Base-by-base conservation (phyloP, 2,329 filamentous ascomycete genomes). In the Penicillium oxalicum region DNA sequence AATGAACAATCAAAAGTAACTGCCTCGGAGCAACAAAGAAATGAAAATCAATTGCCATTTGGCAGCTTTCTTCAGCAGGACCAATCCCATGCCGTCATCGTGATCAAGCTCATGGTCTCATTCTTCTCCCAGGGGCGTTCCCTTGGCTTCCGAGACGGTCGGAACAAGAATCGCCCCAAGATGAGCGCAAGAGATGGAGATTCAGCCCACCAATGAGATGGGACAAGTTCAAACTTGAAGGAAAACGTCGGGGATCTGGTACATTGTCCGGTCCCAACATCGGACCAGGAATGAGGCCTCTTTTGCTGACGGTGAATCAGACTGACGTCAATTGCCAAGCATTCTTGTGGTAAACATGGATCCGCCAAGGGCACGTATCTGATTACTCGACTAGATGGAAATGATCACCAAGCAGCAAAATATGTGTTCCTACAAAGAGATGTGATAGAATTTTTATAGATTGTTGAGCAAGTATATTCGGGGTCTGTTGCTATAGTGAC, bases 61-160 rank as follows among this genome's bases (percentile, higher is more conserved):
- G 25, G 4, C 28, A 12, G 8, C 7, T 32, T 11, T 25, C 32
- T 34, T 33, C 32, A 26, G 9, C 25, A 5, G 29, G 33, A 36
- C 41, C 29, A 24, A n/a, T 6, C 35, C 25, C 5, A 45, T 35
- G 55, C 40, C 47, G 53, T 57, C 51, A 52, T 51, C 12, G 38
- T 51, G 40, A 50, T n/a, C 33, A 44, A 37, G 33, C n/a, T 6
- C 9, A 18, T 4, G 11, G 2, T 13, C 18, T 25, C 18, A 27
- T 29, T n/a, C 24, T 44, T 18, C 32, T 1, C 5, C 2, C 33
- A 9, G 29, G 29, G 18, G 18, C 18, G 3, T 32, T 32, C 29
- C 29, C 29, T 32, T 11, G 29, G 29, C 29, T 32, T 32, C 3
- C 33, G 24, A 35, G 32, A 9, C 12, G 33, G 42, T 28, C 12